Base-by-base conservation (phyloP, 2,329 filamentous ascomycete genomes). In the Colletotrichum costaricense region DNA sequence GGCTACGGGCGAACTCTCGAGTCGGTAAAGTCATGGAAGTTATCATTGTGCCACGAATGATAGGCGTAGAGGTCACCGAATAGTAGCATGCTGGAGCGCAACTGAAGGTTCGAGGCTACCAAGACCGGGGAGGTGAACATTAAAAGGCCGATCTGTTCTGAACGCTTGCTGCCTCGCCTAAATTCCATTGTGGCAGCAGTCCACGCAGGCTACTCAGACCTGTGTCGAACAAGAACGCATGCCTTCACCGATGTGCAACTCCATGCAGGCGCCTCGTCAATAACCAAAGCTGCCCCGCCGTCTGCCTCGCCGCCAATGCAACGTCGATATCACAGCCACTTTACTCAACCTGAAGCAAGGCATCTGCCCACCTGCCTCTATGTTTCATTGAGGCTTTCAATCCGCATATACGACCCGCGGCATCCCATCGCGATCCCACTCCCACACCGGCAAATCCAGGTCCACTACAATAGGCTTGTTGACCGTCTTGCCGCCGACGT, bases 381-480 rank as follows among this genome's bases (percentile, higher is more conserved):
- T 8, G 42, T 22, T n/a, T 8, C 38, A 42, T 42, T 19, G 42
- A 49, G 19, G 19, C 42, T 22, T 3, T 63, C 22, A 55, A n/a
- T 63, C 28, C 30, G 14, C 30, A 33, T 55, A 54, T 14, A 26
- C 28, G 46, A 63, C 9, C 11, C 22, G 46, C 14, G 62, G 62
- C 30, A 63, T 55, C 3, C 62, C 62, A n/a, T 63, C 63, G 75
- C 58, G 63, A 60, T 52, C 77, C 78, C 55, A 71, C 63, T 81
- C 79, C 85, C 87, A 89, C 24, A 92, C 84, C 0, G 92, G 92
- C 74, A 97, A 84, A 76, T 95, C 91, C 35, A 97, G 79, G 79
- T 97, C 94, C 14, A 97, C 91, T n/a, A 97, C 92, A 76, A 97
- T 93, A 24, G 94, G 92, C 79, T 95, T 94, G 81, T 95, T 91